These are phyloP conservation scores for Sphaerulina populicola DNA, from an alignment of 2,329 filamentous ascomycete genomes.

Conservation along the genomic window DNA sequence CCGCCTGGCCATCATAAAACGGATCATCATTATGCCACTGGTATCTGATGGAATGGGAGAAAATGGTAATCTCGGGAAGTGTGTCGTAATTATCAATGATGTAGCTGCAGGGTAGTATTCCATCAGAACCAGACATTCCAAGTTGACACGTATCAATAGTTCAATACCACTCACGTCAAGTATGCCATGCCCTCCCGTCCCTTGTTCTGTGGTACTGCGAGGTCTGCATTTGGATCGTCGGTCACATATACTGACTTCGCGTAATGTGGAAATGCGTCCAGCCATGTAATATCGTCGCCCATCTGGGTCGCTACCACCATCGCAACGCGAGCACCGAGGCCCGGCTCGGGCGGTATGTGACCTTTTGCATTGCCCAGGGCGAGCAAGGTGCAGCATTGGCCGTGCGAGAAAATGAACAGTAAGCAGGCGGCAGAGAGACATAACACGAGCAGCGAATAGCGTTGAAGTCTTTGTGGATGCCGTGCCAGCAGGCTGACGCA, in stretches of 20 bases:
- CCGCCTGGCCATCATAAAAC: conserved; percentile 42
- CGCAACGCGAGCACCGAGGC: not conserved
- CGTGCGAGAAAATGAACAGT: no score
- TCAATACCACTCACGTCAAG: conserved; percentile 35
- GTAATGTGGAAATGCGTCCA: conserved; percentile 35
- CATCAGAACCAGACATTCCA: no score
- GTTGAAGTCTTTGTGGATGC: no score
- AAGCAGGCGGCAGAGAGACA: no score
- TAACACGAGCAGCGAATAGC: no score
- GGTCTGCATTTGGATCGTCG: conserved; percentile 33
- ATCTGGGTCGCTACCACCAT: conserved; percentile 2
- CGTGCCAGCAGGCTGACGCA: no score
- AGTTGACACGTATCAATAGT: no score
- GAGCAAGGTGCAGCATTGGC: no score
- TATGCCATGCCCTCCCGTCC: conserved; percentile 45
- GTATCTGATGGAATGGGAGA: conserved; percentile 50
- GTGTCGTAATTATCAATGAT: conserved; percentile 51
- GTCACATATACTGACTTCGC: conserved; percentile 39
- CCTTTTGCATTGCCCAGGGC: no score
- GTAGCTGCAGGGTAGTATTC: conserved; percentile 27
- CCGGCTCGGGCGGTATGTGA: no score
- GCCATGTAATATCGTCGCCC: conserved; percentile 33
- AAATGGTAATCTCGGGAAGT: conserved; percentile 48
- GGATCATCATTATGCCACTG: conserved; percentile 51
- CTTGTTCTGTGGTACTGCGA: conserved; percentile 42